These are phyloP conservation scores for Debaryomyces subglobosus DNA, from an alignment of 1,139 yeast genomes.

Conservation along the genomic window DNA sequence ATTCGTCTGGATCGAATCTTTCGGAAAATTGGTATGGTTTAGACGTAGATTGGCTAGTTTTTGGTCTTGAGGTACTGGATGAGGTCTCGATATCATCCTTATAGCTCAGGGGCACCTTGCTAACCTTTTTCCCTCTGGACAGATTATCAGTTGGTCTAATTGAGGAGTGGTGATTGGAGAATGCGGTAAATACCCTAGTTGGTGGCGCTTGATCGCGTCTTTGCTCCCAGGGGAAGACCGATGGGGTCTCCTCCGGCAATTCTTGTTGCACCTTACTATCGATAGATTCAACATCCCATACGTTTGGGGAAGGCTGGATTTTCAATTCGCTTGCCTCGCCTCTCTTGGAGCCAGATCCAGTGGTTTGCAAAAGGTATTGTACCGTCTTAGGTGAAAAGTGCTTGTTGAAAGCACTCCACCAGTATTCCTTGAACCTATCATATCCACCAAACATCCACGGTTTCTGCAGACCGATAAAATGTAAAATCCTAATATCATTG, in stretches of 20 bases:
- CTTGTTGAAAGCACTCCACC: constrained; percentile 42
- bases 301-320: constrained; percentile 31
- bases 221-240: constrained; percentile 53
- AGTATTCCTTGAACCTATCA: constrained; percentile 30
- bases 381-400: constrained; percentile 21
- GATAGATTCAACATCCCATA: constrained; percentile 26
- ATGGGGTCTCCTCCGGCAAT: constrained; percentile 22
- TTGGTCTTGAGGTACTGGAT: not conserved
- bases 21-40: constrained; percentile 1
- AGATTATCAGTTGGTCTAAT: not conserved
- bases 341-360: constrained; percentile 15
- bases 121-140: not conserved
- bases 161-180: not conserved
- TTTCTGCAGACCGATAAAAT: constrained; percentile 32
- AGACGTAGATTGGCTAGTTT: not conserved
- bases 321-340: constrained; percentile 43
- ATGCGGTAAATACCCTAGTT: constrained; percentile 19
- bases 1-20: constrained; percentile 22
- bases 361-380: constrained; percentile 17
- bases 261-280: constrained; percentile 9
- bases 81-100: not conserved
- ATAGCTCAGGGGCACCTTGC: not conserved
- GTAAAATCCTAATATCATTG: constrained; percentile 30
- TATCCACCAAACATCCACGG: constrained; percentile 30
- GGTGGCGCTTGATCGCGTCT: constrained; percentile 24